These are phyloP conservation scores for Monosporascus sp. DNA, from an alignment of 2,329 filamentous ascomycete species.

Conservation along the genomic window DNA sequence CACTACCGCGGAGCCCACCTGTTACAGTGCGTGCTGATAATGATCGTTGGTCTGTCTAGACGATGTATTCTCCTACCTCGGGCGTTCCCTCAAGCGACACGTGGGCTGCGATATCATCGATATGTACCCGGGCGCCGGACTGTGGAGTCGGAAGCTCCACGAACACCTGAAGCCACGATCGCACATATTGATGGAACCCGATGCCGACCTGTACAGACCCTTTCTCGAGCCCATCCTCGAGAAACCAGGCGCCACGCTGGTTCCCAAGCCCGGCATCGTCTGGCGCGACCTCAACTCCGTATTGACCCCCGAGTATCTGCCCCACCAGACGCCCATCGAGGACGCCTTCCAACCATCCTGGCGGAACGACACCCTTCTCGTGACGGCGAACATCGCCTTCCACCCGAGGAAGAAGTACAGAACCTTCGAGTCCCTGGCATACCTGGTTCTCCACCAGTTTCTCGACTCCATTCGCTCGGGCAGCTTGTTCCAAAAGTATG, in stretches of 20 bases:
- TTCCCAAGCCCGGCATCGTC: slow-evolving; percentile 54
- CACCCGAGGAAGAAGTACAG: slow-evolving; percentile 45
- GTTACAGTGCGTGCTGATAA: too few species aligned
- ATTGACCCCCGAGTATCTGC: slow-evolving; percentile 45
- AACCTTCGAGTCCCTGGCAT: slow-evolving; percentile 50
- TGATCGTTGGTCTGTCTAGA: slow-evolving; percentile 37
- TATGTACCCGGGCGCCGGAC: slow-evolving; percentile 71
- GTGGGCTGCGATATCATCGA: slow-evolving; percentile 81
- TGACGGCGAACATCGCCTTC: slow-evolving; percentile 62
- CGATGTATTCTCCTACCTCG: slow-evolving; percentile 66
- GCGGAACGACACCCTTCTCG: slow-evolving; percentile 68
- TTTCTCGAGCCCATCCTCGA: slow-evolving; percentile 56
- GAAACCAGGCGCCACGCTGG: slow-evolving; percentile 41
- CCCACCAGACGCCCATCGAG: slow-evolving; percentile 45
- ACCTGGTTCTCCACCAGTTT: slow-evolving; percentile 58
- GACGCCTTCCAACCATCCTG: slow-evolving; percentile 35
- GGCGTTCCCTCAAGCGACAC: slow-evolving; percentile 62
- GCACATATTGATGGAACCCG: slow-evolving; percentile 78
- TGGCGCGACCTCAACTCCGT: slow-evolving; percentile 54
- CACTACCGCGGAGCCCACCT: too few species aligned
- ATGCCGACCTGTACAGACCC: slow-evolving; percentile 50
- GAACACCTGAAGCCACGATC: slow-evolving; percentile 69
- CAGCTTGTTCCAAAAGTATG: slow-evolving; percentile 66
- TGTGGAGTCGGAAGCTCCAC: slow-evolving; percentile 77
- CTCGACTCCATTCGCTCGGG: slow-evolving; percentile 53